Evolutionary conservation across 768 basidiomycete genomes (phyloP).

Genomic region (Suillus variegatus): DNA sequence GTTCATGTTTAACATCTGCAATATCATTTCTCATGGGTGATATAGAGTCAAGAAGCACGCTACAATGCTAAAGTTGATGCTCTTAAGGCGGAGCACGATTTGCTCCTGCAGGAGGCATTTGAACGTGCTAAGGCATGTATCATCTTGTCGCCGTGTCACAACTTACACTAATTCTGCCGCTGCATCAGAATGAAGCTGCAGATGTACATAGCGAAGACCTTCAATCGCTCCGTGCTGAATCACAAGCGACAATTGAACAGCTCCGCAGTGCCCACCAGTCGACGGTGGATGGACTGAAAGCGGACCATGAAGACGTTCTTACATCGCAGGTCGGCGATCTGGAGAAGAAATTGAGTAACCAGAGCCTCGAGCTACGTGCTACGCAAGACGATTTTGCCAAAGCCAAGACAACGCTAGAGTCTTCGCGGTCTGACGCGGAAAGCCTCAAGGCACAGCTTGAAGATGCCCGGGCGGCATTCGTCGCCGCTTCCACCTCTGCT

Average conservation of each 20-base stretch:
- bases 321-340: constrained; percentile 56
- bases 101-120: constrained; percentile 67
- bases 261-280: constrained; percentile 62
- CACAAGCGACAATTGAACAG: constrained; percentile 67
- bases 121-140: constrained; percentile 70
- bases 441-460: constrained; percentile 64
- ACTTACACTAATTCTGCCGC: neutral
- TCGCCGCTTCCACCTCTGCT: constrained; percentile 40
- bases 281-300: constrained; percentile 59
- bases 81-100: constrained; percentile 65
- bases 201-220: constrained; percentile 69
- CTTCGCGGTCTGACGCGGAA: constrained; percentile 55
- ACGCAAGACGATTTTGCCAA: constrained; percentile 83
- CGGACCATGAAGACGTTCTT: constrained; percentile 62
- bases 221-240: constrained; percentile 65
- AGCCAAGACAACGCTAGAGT: constrained; percentile 60
- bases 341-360: constrained; percentile 63
- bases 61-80: constrained; percentile 67
- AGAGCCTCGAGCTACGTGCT: constrained; percentile 76
- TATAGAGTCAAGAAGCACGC: constrained; percentile 66
- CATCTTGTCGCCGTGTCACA: neutral
- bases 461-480: constrained; percentile 50
- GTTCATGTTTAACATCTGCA: constrained; percentile 15
- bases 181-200: constrained; percentile 65
- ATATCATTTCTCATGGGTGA: constrained; percentile 1